phyloP scores from a whole-genome alignment of 1,139 yeast species.

The Hanseniaspora uvarum region DNA sequence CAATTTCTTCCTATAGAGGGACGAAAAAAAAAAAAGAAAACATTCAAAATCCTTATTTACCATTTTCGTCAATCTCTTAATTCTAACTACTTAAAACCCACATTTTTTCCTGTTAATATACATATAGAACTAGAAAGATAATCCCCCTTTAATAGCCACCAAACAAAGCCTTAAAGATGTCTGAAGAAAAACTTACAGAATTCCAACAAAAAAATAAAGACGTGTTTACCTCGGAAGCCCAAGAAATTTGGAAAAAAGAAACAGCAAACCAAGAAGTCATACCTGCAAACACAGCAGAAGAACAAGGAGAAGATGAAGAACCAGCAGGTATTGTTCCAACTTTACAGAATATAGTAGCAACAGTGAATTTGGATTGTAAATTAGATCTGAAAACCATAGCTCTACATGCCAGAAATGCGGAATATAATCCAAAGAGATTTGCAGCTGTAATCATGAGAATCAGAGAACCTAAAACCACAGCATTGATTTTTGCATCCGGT shows the following conservation, averaged over 20 bases:
- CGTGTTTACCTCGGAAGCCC: conserved; percentile 31
- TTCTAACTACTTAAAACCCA: background rate
- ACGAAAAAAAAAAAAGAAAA: background rate
- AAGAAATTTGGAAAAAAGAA: conserved; percentile 32
- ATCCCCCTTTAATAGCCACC: too few relatives aligned
- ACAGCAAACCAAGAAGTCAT: conserved; percentile 21
- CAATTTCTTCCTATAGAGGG: background rate
- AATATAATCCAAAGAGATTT: conserved; percentile 93
- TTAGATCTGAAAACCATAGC: conserved; percentile 95
- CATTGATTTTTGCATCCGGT: conserved; percentile 94
- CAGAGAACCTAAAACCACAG: conserved; percentile 97
- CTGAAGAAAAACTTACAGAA: conserved; percentile 30
- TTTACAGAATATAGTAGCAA: conserved; percentile 91
- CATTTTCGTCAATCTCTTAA: background rate
- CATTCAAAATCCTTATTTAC: background rate
- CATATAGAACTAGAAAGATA: too few relatives aligned
- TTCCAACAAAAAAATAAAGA: conserved; percentile 31
- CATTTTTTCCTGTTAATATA: too few relatives aligned
- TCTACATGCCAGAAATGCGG: conserved; percentile 97
- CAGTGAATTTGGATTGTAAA: conserved; percentile 92
- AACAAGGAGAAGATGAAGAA: conserved; percentile 45
- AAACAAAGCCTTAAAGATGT: conserved; percentile 21
- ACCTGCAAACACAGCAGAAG: background rate
- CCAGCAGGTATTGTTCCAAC: conserved; percentile 95
- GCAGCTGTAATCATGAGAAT: conserved; percentile 99